A percentile compares a stretch with the other conserved stretches of the same genome.
Conservation (phyloP, 2,329 filamentous ascomycete genomes). For the Trichophyton mentagrophytes region DNA sequence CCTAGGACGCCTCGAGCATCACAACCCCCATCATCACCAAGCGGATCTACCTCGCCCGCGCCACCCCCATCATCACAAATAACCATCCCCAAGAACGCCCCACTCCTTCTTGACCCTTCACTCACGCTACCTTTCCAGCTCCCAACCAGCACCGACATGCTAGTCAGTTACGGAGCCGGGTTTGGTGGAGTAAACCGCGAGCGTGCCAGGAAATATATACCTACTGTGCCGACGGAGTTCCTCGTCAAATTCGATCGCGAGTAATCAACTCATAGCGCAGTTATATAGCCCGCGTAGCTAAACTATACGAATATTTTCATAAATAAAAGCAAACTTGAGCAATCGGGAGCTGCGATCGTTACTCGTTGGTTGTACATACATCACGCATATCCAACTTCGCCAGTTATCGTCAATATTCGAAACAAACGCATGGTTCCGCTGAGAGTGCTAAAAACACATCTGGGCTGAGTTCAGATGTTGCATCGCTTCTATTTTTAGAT, state of each 20-base stretch:
- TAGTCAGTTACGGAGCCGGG: constrained; percentile 85
- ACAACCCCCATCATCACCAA: neutral
- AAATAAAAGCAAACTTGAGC: neutral
- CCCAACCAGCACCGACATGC: constrained; percentile 93
- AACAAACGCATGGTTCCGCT: neutral
- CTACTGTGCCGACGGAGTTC: constrained; percentile 87
- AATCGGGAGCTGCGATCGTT: neutral
- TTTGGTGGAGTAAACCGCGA: constrained; percentile 88
- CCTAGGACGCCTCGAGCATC: constrained; percentile 9
- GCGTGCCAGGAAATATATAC: constrained; percentile 87
- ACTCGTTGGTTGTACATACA: neutral
- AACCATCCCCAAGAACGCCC: constrained; percentile 14
- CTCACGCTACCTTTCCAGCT: constrained; percentile 91
- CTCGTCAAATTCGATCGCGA: constrained; percentile 65
- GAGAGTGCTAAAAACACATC: neutral
- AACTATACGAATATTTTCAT: neutral
- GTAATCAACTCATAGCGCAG: neutral
- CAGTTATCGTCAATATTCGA: neutral
- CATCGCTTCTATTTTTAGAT: neutral
- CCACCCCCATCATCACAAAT: constrained; percentile 9
- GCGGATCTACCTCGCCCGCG: neutral
- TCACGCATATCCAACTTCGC: neutral
- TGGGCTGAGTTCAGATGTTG: neutral
- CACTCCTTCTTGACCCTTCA: constrained; percentile 70
- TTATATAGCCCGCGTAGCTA: neutral